These are phyloP conservation scores for Alternaria gansuensis DNA, from an alignment of 2,329 filamentous ascomycete species.

Conservation along the genomic window DNA sequence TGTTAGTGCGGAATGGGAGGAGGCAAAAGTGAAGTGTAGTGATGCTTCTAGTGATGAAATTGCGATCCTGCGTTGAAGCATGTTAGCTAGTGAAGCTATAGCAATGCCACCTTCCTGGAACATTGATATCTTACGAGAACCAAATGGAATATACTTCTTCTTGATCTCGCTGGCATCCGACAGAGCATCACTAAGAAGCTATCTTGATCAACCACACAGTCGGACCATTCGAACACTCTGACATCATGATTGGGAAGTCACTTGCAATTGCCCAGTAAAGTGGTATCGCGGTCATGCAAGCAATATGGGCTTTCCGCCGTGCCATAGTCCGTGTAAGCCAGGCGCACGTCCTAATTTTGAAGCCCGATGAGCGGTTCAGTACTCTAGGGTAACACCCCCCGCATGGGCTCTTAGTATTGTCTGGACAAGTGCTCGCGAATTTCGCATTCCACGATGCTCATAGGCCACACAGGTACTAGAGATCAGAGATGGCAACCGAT, in stretches of 20 bases:
- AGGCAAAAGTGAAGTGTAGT: constrained; percentile 32
- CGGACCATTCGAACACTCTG: neutral
- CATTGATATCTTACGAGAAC: neutral
- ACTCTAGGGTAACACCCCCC: neutral
- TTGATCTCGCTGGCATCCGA: neutral
- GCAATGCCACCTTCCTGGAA: neutral
- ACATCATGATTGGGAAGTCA: neutral
- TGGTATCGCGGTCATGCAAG: neutral
- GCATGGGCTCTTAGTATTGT: neutral
- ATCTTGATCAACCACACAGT: neutral
- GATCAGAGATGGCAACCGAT: neutral
- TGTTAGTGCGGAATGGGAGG: constrained; percentile 49
- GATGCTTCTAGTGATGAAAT: constrained; percentile 36
- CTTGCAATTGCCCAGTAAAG: neutral
- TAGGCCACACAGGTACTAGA: neutral
- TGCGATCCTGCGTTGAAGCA: constrained; percentile 25
- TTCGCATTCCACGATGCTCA: neutral
- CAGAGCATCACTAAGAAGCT: neutral
- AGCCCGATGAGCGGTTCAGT: neutral
- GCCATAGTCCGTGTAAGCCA: neutral
- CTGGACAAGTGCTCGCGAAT: neutral
- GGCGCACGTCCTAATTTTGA: neutral
- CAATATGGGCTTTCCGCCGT: neutral
- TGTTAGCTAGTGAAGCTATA: neutral
- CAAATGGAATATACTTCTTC: neutral